Conservation (phyloP, 495 filamentous ascomycete genomes). For the Penicillium salamii region DNA sequence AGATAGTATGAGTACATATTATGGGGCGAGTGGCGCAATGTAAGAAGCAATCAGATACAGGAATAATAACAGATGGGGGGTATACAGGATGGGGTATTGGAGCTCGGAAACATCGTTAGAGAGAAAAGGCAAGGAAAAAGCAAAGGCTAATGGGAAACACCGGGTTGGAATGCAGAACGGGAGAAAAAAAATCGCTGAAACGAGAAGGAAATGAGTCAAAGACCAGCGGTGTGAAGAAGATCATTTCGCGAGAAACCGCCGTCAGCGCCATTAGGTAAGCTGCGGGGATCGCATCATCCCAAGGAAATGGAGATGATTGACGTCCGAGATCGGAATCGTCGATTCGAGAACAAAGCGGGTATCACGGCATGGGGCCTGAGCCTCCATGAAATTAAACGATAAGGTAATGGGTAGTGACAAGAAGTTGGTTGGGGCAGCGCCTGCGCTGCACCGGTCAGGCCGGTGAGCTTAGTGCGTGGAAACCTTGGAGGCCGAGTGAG, state of each 20-base stretch:
- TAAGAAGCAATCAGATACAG: too few species aligned
- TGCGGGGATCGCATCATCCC: conserved; percentile 15
- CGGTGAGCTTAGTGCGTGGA: conserved; percentile 1
- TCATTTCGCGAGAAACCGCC: conserved; percentile 23
- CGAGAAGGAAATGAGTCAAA: conserved; percentile 19
- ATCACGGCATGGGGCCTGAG: conserved; percentile 14
- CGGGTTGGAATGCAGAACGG: conserved; percentile 22
- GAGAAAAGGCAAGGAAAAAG: conserved; percentile 4
- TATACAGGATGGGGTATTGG: conserved; percentile 25
- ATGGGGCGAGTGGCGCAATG: conserved; percentile 2
- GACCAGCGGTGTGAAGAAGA: conserved; percentile 22
- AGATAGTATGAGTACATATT: neutral
- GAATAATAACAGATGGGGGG: conserved; percentile 8
- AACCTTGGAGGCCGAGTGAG: conserved; percentile 32
- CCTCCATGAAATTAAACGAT: conserved; percentile 4
- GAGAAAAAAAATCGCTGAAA: conserved; percentile 8
- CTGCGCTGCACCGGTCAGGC: conserved; percentile 17
- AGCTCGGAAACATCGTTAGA: conserved; percentile 1
- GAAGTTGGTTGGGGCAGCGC: conserved; percentile 18
- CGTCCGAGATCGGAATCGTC: conserved; percentile 14
- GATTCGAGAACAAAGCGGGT: conserved; percentile 1
- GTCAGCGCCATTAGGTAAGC: conserved; percentile 32
- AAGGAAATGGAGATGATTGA: neutral
- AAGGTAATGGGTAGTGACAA: conserved; percentile 4
- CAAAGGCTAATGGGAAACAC: conserved; percentile 11